Evolutionary conservation across 768 basidiomycete species (phyloP).

Genomic region (Leccinum olivaceopallidum): DNA sequence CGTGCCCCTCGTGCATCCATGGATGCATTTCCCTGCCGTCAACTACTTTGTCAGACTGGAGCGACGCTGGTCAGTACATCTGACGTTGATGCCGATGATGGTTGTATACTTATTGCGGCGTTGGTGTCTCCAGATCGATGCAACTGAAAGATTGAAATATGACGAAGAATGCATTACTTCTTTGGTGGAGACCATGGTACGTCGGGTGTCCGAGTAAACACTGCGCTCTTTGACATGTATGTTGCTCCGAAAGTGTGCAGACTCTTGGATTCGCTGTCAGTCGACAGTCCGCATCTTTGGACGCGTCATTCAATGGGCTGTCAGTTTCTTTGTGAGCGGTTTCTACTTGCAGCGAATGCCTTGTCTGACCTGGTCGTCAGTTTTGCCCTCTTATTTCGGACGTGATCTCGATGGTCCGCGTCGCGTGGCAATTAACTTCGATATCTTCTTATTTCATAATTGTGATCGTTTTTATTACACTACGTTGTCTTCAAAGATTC

Average conservation of each 20-base stretch:
- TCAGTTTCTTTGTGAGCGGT: conserved; percentile 25
- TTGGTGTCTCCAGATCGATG: conserved; percentile 9
- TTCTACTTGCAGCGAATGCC: not conserved
- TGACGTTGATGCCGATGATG: not conserved
- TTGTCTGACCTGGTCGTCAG: conserved; percentile 9
- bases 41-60: not conserved
- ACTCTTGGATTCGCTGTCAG: conserved; percentile 11
- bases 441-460: conserved; percentile 17
- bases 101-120: not conserved
- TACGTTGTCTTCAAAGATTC: conserved; percentile 4
- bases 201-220: not conserved
- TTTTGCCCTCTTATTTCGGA: conserved; percentile 25
- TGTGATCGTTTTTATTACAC: conserved; percentile 7
- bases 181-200: conserved; percentile 7
- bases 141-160: not conserved
- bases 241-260: not conserved
- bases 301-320: conserved; percentile 14
- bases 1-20: conserved; percentile 1
- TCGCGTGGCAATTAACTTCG: conserved; percentile 15
- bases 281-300: not conserved
- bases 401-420: conserved; percentile 19
- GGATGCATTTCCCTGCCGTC: conserved; percentile 7
- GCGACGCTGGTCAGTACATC: conserved; percentile 12
- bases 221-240: not conserved
- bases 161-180: conserved; percentile 5